Conservation (phyloP, 2,329 filamentous ascomycete genomes). For the Fusarium hostae region DNA sequence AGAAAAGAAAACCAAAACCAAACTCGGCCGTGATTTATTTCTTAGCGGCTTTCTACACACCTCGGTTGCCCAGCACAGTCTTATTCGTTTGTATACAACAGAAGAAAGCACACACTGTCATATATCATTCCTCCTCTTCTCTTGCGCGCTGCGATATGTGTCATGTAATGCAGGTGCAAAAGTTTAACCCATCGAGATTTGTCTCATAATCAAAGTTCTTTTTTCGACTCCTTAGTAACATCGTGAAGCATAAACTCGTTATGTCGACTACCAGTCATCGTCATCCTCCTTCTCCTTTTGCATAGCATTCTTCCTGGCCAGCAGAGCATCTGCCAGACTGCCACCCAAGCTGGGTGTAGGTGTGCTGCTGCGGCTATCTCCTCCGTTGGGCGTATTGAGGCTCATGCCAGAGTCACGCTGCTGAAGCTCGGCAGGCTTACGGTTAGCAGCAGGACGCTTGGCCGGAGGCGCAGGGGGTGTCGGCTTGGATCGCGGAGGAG, state of each 20-base stretch:
- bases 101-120: slow-evolving; percentile 18
- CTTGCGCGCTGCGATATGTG: slow-evolving; percentile 26
- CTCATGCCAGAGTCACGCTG: slow-evolving; percentile 79
- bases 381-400: slow-evolving; percentile 66
- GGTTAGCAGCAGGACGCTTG: slow-evolving; percentile 78
- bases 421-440: slow-evolving; percentile 76
- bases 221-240: slow-evolving; percentile 27
- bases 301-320: slow-evolving; percentile 81
- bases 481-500: slow-evolving; percentile 73
- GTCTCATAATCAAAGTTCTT: slow-evolving; percentile 25
- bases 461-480: slow-evolving; percentile 80
- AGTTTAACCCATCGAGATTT: slow-evolving; percentile 24
- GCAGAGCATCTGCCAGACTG: slow-evolving; percentile 81
- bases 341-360: slow-evolving; percentile 78
- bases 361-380: slow-evolving; percentile 74
- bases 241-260: slow-evolving; percentile 43
- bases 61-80: slow-evolving; percentile 45
- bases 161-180: slow-evolving; percentile 11
- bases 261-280: slow-evolving; percentile 70
- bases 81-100: slow-evolving; percentile 43
- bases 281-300: slow-evolving; percentile 75
- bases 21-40: slow-evolving; percentile 41
- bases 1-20: slow-evolving; percentile 42
- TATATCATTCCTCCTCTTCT: slow-evolving; percentile 27
- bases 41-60: slow-evolving; percentile 20